phyloP scores from a whole-genome alignment of 805 yeast genomes.

The Starmerella bombi region DNA sequence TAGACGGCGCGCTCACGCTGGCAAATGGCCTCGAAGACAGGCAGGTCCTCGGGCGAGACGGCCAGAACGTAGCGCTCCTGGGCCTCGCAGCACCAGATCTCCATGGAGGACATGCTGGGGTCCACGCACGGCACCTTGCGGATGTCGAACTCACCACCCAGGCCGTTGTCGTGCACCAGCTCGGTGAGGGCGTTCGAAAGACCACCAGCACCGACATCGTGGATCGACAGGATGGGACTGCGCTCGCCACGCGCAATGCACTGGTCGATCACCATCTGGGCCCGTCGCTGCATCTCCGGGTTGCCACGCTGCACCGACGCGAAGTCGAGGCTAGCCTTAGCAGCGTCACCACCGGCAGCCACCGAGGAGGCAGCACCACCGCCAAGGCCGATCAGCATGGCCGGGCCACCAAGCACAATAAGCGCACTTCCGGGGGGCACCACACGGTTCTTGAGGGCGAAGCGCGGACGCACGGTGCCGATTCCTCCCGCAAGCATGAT shows the following conservation, averaged over 20 bases:
- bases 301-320: constrained; percentile 99
- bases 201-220: constrained; percentile 99
- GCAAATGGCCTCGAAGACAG: constrained; percentile 63
- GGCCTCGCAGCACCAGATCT: constrained; percentile 98
- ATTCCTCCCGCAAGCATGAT: constrained; percentile 99
- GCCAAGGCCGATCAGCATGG: constrained; percentile 95
- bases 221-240: constrained; percentile 85
- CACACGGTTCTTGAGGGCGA: constrained; percentile 73
- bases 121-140: constrained; percentile 83
- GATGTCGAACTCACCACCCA: constrained; percentile 87
- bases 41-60: constrained; percentile 65
- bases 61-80: constrained; percentile 97
- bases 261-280: constrained; percentile 93
- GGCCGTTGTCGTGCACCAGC: constrained; percentile 88
- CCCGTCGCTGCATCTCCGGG: constrained; percentile 98
- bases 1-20: constrained; percentile 91
- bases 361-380: constrained; percentile 99
- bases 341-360: constrained; percentile 75
- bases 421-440: constrained; percentile 86
- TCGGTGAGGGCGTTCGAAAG: constrained; percentile 94
- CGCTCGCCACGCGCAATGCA: constrained; percentile 68
- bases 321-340: constrained; percentile 74
- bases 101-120: constrained; percentile 99
- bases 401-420: constrained; percentile 93
- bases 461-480: constrained; percentile 89